Conservation (phyloP, 768 basidiomycete genomes). For the Coprinopsis marcescibilis region DNA sequence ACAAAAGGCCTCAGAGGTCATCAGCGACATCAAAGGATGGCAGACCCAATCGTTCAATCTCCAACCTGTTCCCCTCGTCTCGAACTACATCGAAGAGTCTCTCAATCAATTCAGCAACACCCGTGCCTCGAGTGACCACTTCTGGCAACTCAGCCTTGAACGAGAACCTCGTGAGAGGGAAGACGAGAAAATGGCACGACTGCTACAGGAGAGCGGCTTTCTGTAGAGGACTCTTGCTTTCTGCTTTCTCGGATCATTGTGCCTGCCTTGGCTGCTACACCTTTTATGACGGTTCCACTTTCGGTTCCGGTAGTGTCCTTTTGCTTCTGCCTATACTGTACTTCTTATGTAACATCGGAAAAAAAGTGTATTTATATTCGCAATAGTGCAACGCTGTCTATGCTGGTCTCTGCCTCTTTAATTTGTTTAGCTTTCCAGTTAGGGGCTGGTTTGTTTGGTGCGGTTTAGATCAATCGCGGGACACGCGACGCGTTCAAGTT, state of each 20-base stretch:
- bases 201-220: slow-evolving; percentile 86
- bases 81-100: slow-evolving; percentile 72
- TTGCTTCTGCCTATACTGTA: slow-evolving; percentile 5
- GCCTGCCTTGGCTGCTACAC: background rate
- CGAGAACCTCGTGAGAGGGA: slow-evolving; percentile 93
- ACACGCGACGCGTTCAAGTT: too few relatives aligned
- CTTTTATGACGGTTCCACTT: background rate
- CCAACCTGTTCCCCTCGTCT: slow-evolving; percentile 56
- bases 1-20: slow-evolving; percentile 92
- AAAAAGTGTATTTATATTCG: slow-evolving; percentile 10
- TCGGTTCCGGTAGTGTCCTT: background rate
- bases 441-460: too few relatives aligned
- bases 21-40: slow-evolving; percentile 95
- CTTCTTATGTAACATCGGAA: slow-evolving; percentile 9
- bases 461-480: too few relatives aligned
- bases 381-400: slow-evolving; percentile 5
- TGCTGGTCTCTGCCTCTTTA: too few relatives aligned
- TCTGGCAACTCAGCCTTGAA: slow-evolving; percentile 82
- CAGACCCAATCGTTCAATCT: slow-evolving; percentile 90
- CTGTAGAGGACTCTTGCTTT: slow-evolving; percentile 33
- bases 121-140: slow-evolving; percentile 63
- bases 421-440: too few relatives aligned
- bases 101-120: slow-evolving; percentile 67
- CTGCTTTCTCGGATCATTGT: background rate
- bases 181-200: slow-evolving; percentile 92